Base-by-base conservation (phyloP, 2,329 filamentous ascomycete species). In the Leptosphaerulina australis region DNA sequence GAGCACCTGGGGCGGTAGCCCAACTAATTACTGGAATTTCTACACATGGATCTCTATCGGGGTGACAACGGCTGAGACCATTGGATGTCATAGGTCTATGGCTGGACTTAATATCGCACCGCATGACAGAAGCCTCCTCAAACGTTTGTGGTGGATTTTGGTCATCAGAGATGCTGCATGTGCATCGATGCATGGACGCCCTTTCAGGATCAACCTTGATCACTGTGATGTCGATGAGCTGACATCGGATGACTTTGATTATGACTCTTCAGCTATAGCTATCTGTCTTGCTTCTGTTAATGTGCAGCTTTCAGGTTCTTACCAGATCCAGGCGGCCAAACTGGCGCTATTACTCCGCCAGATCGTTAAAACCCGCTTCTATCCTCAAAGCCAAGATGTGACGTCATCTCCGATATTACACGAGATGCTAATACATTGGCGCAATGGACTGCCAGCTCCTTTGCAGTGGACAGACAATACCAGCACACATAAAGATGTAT, bases 11-110 rank as follows among this genome's bases (percentile, higher is more conserved):
- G 46, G 46, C 14, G 46, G 46, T 34, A 50, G 46, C 21, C 46
- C 39, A 2, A 50, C 44, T 5, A 50, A 38, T 5, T 34, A 50
- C n/a, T 50, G 46, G 39, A 50, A 50, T 34, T 50, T 50, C 34
- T 50, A 50, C 17, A 44, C 46, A n/a, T 50, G 39, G 46, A 37
- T 50, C 5, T 50, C 46, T 21, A 44, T 34, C 5, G 39, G 46
- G 18, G 46, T 50, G 7, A 50, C 39, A 18, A 31, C 44, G 5
- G 39, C 46, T 14, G 39, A 50, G 22, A 50, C 46, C 3, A 44
- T 50, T 29, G 46, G 46, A 20, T 50, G 39, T 39, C 38, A 50
- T 20, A 43, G 46, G 10, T 50, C 46, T 9, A 38, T 50, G 39
- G 39, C 33, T 18, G 39, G 39, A 18, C 33, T 50, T 10, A 44